phyloP scores from a whole-genome alignment of 768 basidiomycete species.

The Neoboletus subvelutipes region DNA sequence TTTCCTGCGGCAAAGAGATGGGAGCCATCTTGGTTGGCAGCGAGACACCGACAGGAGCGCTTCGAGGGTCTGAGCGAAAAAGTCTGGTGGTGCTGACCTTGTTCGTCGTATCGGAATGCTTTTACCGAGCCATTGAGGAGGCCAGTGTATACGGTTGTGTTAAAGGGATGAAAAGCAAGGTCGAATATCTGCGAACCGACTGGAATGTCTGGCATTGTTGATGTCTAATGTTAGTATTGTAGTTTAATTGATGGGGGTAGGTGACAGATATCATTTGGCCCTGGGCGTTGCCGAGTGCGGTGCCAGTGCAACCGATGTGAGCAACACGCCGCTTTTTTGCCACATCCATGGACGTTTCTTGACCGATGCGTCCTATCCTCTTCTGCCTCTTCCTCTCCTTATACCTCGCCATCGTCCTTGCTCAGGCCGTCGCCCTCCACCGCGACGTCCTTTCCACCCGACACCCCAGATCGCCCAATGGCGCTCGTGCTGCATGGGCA shows the following conservation, averaged over 20 bases:
- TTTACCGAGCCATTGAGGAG: conserved; percentile 83
- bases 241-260: background rate
- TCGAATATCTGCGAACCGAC: conserved; percentile 85
- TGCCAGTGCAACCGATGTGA: background rate
- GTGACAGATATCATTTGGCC: background rate
- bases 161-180: conserved; percentile 78
- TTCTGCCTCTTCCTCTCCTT: conserved; percentile 26
- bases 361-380: conserved; percentile 37
- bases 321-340: background rate
- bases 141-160: conserved; percentile 69
- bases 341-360: conserved; percentile 29
- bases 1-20: conserved; percentile 81
- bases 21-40: conserved; percentile 64
- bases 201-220: conserved; percentile 57
- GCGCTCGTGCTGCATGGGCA: conserved; percentile 20
- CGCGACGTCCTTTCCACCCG: conserved; percentile 29
- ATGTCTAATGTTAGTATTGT: background rate
- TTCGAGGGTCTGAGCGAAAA: conserved; percentile 77
- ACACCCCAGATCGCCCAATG: conserved; percentile 16
- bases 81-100: conserved; percentile 52
- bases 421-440: conserved; percentile 33
- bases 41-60: conserved; percentile 76
- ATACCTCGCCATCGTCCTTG: conserved; percentile 31
- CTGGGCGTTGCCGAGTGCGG: conserved; percentile 7
- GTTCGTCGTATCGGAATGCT: conserved; percentile 76